A percentile compares a stretch with the other conserved stretches of the same genome.
These are phyloP conservation scores for Scedosporium dehoogii DNA, from an alignment of 2,329 filamentous ascomycete genomes.

Conservation along the genomic window DNA sequence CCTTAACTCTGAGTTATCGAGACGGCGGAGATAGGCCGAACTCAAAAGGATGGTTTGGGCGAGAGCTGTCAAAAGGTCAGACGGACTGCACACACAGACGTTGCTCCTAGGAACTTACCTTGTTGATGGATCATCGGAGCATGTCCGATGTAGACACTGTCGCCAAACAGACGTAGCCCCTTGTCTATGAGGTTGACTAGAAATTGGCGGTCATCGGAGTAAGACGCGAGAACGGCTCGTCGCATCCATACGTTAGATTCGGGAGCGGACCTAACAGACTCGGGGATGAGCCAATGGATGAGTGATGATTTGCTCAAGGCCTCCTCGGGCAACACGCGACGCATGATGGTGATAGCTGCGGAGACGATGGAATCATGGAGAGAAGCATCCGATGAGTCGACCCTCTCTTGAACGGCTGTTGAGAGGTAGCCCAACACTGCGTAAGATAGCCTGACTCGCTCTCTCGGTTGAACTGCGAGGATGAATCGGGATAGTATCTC, in stretches of 20 bases:
- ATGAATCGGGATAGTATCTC: slow-evolving; percentile 18
- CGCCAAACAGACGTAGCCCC: slow-evolving; percentile 65
- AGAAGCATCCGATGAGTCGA: slow-evolving; percentile 19
- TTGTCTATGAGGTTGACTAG: slow-evolving; percentile 55
- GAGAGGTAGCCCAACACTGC: slow-evolving; percentile 31
- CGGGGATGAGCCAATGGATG: background rate
- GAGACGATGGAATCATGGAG: background rate
- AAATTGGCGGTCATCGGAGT: slow-evolving; percentile 40
- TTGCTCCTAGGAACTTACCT: slow-evolving; percentile 37
- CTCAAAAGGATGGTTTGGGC: slow-evolving; percentile 67
- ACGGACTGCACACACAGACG: background rate
- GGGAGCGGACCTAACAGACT: background rate
- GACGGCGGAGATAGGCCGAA: slow-evolving; percentile 64
- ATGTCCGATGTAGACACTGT: slow-evolving; percentile 79
- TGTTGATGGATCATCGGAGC: slow-evolving; percentile 81
- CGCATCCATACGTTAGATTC: slow-evolving; percentile 32
- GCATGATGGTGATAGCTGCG: background rate
- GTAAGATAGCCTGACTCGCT: slow-evolving; percentile 16
- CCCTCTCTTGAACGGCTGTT: slow-evolving; percentile 28
- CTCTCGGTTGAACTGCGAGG: background rate
- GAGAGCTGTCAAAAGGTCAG: background rate
- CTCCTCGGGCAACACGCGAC: background rate
- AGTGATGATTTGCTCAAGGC: background rate
- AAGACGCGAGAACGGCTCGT: slow-evolving; percentile 51
- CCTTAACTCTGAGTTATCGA: slow-evolving; percentile 54